Conservation (phyloP, 768 basidiomycete genomes). For the Lactarius quietus region DNA sequence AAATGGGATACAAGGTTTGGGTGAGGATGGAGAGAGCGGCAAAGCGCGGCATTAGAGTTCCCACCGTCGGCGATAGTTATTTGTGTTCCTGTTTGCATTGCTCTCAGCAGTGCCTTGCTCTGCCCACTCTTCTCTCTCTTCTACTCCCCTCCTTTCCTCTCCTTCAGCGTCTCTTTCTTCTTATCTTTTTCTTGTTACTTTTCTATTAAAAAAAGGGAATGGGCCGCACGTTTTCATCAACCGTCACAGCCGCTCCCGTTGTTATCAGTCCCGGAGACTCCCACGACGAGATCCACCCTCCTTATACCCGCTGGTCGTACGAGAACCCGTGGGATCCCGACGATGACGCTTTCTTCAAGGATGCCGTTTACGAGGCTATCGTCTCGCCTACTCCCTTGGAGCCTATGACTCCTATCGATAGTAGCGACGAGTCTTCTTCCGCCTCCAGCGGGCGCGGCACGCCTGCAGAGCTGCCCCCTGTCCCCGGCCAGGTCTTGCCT, state of each 20-base stretch:
- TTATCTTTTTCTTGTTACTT: conserved; percentile 3
- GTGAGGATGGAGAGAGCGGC: conserved; percentile 23
- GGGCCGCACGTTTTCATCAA: conserved; percentile 24
- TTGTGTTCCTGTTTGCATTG: conserved; percentile 1
- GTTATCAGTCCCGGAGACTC: conserved; percentile 21
- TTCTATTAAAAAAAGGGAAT: conserved; percentile 19
- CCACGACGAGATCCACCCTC: conserved; percentile 14
- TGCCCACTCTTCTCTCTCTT: conserved; percentile 19
- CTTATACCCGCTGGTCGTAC: conserved; percentile 25
- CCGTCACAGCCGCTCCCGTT: conserved; percentile 7
- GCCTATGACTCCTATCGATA: conserved; percentile 19
- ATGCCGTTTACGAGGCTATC: conserved; percentile 25
- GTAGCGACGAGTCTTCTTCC: conserved; percentile 20
- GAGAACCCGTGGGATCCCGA: conserved; percentile 28
- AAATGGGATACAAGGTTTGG: conserved; percentile 43
- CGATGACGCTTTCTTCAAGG: conserved; percentile 27
- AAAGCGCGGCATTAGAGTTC: background rate
- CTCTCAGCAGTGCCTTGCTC: conserved; percentile 4
- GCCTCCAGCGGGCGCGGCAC: conserved; percentile 25
- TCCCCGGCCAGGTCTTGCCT: conserved; percentile 8
- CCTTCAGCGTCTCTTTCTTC: background rate
- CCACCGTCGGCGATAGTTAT: background rate
- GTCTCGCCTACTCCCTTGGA: conserved; percentile 21
- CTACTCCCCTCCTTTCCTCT: conserved; percentile 7
- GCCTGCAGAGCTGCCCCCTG: conserved; percentile 18